phyloP scores from a whole-genome alignment of 2,329 filamentous ascomycete genomes.

The Pseudonectria foliicola region DNA sequence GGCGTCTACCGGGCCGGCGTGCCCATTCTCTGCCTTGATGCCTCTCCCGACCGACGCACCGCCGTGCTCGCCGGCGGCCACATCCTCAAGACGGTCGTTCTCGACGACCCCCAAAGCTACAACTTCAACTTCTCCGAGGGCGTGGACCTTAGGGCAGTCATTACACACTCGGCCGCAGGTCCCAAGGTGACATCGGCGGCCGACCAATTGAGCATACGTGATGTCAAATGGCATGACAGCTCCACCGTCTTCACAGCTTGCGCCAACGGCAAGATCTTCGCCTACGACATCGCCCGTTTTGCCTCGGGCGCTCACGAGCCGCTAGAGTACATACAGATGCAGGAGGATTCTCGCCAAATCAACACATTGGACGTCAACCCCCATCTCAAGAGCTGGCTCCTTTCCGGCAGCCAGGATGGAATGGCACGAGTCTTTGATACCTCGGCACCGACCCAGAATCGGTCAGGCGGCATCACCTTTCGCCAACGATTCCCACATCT shows the following conservation, averaged over 20 bases:
- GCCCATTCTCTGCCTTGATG: slow-evolving; percentile 52
- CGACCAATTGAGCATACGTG: slow-evolving; percentile 57
- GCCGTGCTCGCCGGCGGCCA: slow-evolving; percentile 53
- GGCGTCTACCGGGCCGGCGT: slow-evolving; percentile 43
- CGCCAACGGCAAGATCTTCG: slow-evolving; percentile 57
- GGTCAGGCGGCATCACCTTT: slow-evolving; percentile 44
- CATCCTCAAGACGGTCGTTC: slow-evolving; percentile 52
- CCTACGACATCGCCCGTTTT: slow-evolving; percentile 51
- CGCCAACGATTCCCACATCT: slow-evolving; percentile 36
- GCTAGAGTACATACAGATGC: slow-evolving; percentile 49
- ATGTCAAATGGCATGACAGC: slow-evolving; percentile 52
- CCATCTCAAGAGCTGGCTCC: slow-evolving; percentile 47
- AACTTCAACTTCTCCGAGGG: slow-evolving; percentile 45
- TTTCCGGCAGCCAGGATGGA: slow-evolving; percentile 59
- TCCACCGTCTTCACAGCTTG: slow-evolving; percentile 56
- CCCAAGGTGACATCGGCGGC: slow-evolving; percentile 34
- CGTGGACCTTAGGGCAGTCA: slow-evolving; percentile 50
- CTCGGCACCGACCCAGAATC: slow-evolving; percentile 38
- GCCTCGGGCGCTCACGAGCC: slow-evolving; percentile 36
- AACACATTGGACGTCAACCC: slow-evolving; percentile 59
- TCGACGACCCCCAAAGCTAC: slow-evolving; percentile 38
- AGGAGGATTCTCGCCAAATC: slow-evolving; percentile 56
- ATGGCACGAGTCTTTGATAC: slow-evolving; percentile 56
- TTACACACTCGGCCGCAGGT: slow-evolving; percentile 38
- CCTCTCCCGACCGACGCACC: slow-evolving; percentile 47